Conservation (phyloP, 2,329 filamentous ascomycete genomes). For the Fusarium sp. region DNA sequence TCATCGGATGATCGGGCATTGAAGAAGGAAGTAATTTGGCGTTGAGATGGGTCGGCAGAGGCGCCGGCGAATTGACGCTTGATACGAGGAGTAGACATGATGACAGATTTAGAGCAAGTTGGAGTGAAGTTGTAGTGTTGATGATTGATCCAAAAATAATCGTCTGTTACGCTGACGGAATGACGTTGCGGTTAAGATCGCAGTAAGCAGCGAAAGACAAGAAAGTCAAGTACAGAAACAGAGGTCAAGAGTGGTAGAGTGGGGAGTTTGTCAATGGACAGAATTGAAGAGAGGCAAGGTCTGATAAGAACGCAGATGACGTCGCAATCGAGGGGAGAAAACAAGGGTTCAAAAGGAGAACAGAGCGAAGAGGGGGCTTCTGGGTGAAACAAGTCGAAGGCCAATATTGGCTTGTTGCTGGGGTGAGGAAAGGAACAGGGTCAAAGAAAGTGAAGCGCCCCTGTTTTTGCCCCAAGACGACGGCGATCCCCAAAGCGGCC, state of each 20-base stretch:
- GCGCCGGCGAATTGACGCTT: constrained; percentile 72
- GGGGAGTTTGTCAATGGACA: constrained; percentile 28
- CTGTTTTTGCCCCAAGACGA: constrained; percentile 3
- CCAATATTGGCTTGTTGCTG: constrained; percentile 25
- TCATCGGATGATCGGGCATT: constrained; percentile 47
- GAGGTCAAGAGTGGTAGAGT: constrained; percentile 16
- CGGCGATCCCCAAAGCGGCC: constrained; percentile 6
- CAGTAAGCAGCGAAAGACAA: constrained; percentile 2
- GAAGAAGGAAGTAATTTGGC: constrained; percentile 74
- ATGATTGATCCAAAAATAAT: not conserved
- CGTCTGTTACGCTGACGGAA: constrained; percentile 8
- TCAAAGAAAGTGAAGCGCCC: constrained; percentile 9
- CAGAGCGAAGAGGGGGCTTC: constrained; percentile 18
- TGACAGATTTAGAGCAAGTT: constrained; percentile 4
- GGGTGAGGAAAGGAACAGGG: constrained; percentile 24
- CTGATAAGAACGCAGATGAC: constrained; percentile 19
- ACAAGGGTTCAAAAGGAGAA: constrained; percentile 31
- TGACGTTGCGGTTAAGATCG: constrained; percentile 4
- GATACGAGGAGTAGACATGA: constrained; percentile 64
- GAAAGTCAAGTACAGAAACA: not conserved
- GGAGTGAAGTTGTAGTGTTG: not conserved
- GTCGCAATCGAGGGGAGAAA: constrained; percentile 20
- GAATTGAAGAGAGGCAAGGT: not conserved
- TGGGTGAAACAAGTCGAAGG: constrained; percentile 13
- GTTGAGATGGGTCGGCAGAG: constrained; percentile 66